Base-by-base conservation (phyloP, 768 basidiomycete species). In the Boletus coccyginus region DNA sequence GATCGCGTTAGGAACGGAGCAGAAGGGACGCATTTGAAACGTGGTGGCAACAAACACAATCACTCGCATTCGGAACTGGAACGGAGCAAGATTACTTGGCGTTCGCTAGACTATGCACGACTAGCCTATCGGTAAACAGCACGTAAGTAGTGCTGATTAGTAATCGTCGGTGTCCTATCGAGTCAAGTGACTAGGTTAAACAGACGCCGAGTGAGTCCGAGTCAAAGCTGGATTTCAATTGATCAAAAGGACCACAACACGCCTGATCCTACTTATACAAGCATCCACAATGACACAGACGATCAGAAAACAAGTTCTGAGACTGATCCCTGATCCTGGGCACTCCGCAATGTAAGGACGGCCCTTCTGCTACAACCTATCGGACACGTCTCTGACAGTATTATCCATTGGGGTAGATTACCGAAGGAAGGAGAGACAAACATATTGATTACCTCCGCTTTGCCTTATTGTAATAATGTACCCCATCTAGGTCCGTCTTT, bases 391-490 rank as follows among this genome's bases (percentile, higher is more conserved):
- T 53, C 44, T 53, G 29, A 43, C 48, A 50, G 13, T 32, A 14
- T 44, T 10, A 46, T 38, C 46, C 11, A 32, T 46, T 43, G 31
- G 35, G 32, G 27, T 51, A 88, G 87, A 47, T 70, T 88, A 41
- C 97, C 97, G 12, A 87, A 88, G 71, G 81, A 86, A 44, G 96
- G 95, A 45, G 88, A 94, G 73, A 78, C 79, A 53, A 99, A 98
- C 68, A 77, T 95, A 42, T 77, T 99, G 31, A 87, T 99, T 62
- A 98, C 97, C 12, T 97, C 94, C 60, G 95, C 97, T 38, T 75
- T 99, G 53, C 97, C 97, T 1, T 94, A 94, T 68, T 94, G 93
- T 72, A 98, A 98, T 72, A 98, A 98, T 66, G 95, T 97, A 12
- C 94, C 96, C 27, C 94, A 98, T 79, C 82, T 97, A 43, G 94